Conservation (phyloP, 495 filamentous ascomycete genomes). For the Parachaetomium inaequale region DNA sequence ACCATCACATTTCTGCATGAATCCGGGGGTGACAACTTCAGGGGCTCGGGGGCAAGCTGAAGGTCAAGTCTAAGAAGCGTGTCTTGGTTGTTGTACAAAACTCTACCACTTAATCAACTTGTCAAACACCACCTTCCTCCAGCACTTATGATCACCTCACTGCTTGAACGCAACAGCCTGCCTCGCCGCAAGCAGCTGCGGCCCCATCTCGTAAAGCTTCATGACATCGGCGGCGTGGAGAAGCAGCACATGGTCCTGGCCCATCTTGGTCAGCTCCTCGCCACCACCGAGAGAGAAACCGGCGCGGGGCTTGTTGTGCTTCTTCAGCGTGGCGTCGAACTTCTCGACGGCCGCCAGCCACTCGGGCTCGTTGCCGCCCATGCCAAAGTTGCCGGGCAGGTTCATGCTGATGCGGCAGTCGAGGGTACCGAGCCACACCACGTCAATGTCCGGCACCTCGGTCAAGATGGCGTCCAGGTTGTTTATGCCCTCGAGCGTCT, state of each 20-base stretch:
- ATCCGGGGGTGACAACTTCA: too few relatives aligned
- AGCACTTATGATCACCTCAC: background rate
- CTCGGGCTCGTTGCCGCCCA: slow-evolving; percentile 36
- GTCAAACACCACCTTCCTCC: background rate
- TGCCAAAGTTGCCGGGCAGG: slow-evolving; percentile 27
- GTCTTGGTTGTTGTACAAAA: background rate
- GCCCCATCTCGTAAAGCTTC: slow-evolving; percentile 22
- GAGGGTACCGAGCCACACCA: slow-evolving; percentile 44
- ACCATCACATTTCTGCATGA: too few relatives aligned
- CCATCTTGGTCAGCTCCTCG: slow-evolving; percentile 24
- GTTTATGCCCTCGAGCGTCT: slow-evolving; percentile 50
- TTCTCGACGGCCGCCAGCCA: slow-evolving; percentile 36
- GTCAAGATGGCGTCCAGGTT: slow-evolving; percentile 54
- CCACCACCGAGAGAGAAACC: slow-evolving; percentile 26
- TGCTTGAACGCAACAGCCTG: slow-evolving; percentile 12
- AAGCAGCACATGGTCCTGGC: slow-evolving; percentile 27
- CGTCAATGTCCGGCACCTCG: slow-evolving; percentile 41
- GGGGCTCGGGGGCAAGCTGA: too few relatives aligned
- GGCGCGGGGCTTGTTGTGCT: slow-evolving; percentile 40
- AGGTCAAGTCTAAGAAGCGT: too few relatives aligned
- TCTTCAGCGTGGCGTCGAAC: slow-evolving; percentile 35
- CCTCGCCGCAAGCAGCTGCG: slow-evolving; percentile 20
- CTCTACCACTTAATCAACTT: background rate
- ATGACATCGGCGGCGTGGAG: slow-evolving; percentile 27
- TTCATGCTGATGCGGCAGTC: slow-evolving; percentile 44